A percentile compares a stretch with the other conserved stretches of the same genome.
These are phyloP conservation scores for Epithemia pelagica DNA, from an alignment of 108 stramenopile genomes.

Conservation along the genomic window DNA sequence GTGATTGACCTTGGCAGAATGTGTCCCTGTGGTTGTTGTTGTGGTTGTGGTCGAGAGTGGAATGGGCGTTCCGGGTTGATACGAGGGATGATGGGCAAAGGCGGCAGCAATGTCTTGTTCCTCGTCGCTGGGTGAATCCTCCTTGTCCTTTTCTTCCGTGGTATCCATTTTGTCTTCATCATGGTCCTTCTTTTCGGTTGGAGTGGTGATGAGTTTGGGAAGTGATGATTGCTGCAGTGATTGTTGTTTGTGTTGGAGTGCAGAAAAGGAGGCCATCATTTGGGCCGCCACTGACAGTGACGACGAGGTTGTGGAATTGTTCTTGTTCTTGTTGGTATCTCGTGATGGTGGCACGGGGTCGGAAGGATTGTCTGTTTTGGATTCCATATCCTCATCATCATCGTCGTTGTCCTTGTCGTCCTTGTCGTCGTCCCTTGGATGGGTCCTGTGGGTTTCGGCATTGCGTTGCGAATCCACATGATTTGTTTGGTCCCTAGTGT, in stretches of 20 bases:
- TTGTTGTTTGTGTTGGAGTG: constrained; percentile 21
- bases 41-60: constrained; percentile 23
- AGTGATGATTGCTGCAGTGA: not conserved
- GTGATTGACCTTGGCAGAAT: constrained; percentile 29
- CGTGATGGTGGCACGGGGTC: not conserved
- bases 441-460: not conserved
- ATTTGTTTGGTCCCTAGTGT: too few relatives aligned
- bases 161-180: constrained; percentile 42
- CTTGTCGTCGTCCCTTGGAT: constrained; percentile 7
- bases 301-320: not conserved
- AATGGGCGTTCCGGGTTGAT: constrained; percentile 32
- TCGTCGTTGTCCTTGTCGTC: constrained; percentile 1
- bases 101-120: not conserved
- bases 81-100: constrained; percentile 11
- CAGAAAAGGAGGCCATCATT: constrained; percentile 55
- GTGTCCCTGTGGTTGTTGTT: constrained; percentile 16
- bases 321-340: not conserved
- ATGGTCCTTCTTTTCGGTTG: constrained; percentile 15
- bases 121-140: not conserved
- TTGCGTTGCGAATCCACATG: not conserved
- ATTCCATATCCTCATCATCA: constrained; percentile 7
- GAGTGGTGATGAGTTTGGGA: not conserved
- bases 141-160: constrained; percentile 15
- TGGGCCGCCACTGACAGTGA: constrained; percentile 34
- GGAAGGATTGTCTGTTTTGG: not conserved